Conservation (phyloP, 192 early-diverging fungal species). For the Podila epicladia region DNA sequence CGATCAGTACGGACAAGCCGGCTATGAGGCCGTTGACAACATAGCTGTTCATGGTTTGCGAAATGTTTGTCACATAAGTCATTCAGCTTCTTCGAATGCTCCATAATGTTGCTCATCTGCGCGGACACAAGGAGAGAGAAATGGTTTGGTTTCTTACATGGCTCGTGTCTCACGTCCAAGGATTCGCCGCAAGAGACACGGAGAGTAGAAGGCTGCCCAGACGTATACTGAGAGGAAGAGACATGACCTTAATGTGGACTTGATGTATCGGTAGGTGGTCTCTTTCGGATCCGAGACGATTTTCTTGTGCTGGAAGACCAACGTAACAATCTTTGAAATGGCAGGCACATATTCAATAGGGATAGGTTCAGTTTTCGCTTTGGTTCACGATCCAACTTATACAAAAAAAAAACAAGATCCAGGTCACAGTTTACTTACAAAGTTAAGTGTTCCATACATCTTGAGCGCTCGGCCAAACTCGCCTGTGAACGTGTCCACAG, state of each 20-base stretch:
- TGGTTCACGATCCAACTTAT: too few relatives aligned
- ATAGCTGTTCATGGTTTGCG: background rate
- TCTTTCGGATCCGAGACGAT: conserved; percentile 47
- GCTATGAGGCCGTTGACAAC: conserved; percentile 59
- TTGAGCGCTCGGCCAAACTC: conserved; percentile 64
- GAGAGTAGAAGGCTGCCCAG: conserved; percentile 55
- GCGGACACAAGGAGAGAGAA: too few relatives aligned
- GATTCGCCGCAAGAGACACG: conserved; percentile 64
- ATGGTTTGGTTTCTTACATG: too few relatives aligned
- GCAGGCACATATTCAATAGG: too few relatives aligned
- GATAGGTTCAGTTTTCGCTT: too few relatives aligned
- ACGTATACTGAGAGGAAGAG: conserved; percentile 69
- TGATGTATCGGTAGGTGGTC: conserved; percentile 55
- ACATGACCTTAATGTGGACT: conserved; percentile 65
- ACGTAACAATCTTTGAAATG: conserved; percentile 52
- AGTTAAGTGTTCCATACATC: conserved; percentile 72
- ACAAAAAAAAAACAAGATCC: too few relatives aligned
- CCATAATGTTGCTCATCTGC: too few relatives aligned
- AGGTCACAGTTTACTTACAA: conserved; percentile 24
- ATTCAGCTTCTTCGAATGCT: too few relatives aligned
- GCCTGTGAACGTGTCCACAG: conserved; percentile 50
- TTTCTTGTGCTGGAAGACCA: conserved; percentile 54
- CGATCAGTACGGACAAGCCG: conserved; percentile 66
- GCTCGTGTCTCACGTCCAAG: conserved; percentile 53
- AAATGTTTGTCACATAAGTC: too few relatives aligned